Conservation (phyloP, 768 basidiomycete species). For the Suillus decipiens region DNA sequence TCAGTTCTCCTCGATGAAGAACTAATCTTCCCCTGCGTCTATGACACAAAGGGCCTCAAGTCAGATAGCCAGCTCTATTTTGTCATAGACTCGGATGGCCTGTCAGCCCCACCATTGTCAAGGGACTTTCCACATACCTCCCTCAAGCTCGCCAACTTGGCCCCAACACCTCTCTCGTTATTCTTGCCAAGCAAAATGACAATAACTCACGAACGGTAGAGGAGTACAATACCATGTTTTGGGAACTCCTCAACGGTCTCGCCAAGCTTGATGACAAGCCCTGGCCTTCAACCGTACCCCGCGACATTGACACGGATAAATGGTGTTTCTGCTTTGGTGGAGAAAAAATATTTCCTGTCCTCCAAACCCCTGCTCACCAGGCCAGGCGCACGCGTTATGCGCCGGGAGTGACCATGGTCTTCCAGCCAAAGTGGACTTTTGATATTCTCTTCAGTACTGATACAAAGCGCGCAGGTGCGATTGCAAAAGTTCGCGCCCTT, state of each 20-base stretch:
- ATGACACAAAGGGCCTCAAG: no score
- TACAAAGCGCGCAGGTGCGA: slow-evolving; percentile 20
- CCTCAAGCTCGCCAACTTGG: slow-evolving; percentile 20
- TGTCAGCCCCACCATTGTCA: slow-evolving; percentile 21
- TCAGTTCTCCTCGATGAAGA: no score
- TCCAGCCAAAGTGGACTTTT: slow-evolving; percentile 27
- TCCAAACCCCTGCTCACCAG: slow-evolving; percentile 23
- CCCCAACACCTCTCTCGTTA: slow-evolving; percentile 22
- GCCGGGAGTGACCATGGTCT: slow-evolving; percentile 20
- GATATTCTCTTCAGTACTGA: slow-evolving; percentile 22
- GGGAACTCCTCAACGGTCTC: slow-evolving; percentile 22
- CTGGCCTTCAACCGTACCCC: slow-evolving; percentile 19
- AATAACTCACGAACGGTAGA: slow-evolving; percentile 14
- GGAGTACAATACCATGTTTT: slow-evolving; percentile 21
- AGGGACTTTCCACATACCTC: slow-evolving; percentile 17
- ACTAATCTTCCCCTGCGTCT: no score
- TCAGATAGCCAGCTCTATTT: slow-evolving; percentile 16
- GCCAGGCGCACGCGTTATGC: slow-evolving; percentile 22
- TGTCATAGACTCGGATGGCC: slow-evolving; percentile 24
- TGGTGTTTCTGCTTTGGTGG: slow-evolving; percentile 26
- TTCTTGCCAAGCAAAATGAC: slow-evolving; percentile 18
- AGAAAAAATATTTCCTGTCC: slow-evolving; percentile 22
- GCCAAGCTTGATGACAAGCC: slow-evolving; percentile 19
- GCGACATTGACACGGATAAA: slow-evolving; percentile 21
- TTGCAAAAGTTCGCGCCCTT: slow-evolving; percentile 20